These are phyloP conservation scores for Filobasidium wieringae DNA, from an alignment of 768 basidiomycete genomes.

Conservation along the genomic window DNA sequence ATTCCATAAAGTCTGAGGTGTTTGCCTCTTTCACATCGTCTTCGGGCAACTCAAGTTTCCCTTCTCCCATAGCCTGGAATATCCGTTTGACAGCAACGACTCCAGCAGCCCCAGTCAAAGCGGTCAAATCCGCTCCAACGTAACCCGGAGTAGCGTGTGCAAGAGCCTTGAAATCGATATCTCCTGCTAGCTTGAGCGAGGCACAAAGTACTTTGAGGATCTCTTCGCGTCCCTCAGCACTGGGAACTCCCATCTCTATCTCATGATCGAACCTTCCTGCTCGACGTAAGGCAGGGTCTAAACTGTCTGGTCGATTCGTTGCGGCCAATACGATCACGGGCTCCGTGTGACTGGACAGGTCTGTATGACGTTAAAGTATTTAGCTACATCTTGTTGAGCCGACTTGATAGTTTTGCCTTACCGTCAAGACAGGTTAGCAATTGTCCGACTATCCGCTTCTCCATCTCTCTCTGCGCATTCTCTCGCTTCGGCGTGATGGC, in stretches of 20 bases:
- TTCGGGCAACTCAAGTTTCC: conserved; percentile 18
- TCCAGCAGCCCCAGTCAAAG: conserved; percentile 83
- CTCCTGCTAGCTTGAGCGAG: conserved; percentile 70
- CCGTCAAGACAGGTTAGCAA: conserved; percentile 98
- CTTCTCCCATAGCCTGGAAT: conserved; percentile 60
- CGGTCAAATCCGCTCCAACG: conserved; percentile 86
- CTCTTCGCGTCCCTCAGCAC: conserved; percentile 80
- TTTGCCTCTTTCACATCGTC: background rate
- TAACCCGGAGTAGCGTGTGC: conserved; percentile 95
- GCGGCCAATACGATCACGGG: conserved; percentile 91
- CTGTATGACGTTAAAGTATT: conserved; percentile 41
- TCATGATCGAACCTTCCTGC: conserved; percentile 96
- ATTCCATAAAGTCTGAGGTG: background rate
- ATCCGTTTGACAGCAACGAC: conserved; percentile 94
- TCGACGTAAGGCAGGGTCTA: conserved; percentile 82
- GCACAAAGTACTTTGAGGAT: conserved; percentile 76
- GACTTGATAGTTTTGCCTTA: conserved; percentile 38
- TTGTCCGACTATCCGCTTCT: conserved; percentile 90
- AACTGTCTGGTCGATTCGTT: conserved; percentile 87
- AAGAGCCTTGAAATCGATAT: conserved; percentile 71
- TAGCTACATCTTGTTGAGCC: background rate
- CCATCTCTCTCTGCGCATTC: conserved; percentile 97
- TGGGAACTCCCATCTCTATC: conserved; percentile 94
- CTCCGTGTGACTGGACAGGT: conserved; percentile 80
- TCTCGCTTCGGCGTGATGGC: conserved; percentile 96